Evolutionary conservation across 2,329 filamentous ascomycete species (phyloP).

Genomic region (Xylaria sp.): DNA sequence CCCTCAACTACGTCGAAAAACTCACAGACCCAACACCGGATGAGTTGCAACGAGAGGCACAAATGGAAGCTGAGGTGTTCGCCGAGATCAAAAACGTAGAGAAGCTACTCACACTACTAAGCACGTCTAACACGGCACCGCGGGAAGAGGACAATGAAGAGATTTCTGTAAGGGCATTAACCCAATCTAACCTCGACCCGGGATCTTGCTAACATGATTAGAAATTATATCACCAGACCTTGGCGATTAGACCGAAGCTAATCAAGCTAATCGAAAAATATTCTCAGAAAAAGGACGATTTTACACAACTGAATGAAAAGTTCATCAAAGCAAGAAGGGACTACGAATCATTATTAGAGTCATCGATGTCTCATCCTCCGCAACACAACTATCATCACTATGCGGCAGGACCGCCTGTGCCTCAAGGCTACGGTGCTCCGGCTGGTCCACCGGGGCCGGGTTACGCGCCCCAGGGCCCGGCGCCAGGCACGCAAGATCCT

Average conservation of each 20-base stretch:
- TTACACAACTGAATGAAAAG: slow-evolving; percentile 98
- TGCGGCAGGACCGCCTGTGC: slow-evolving; percentile 61
- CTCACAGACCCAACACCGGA: slow-evolving; percentile 92
- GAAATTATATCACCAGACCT: slow-evolving; percentile 89
- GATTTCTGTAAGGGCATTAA: slow-evolving; percentile 73
- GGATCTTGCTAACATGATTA: slow-evolving; percentile 52
- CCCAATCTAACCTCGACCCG: background rate
- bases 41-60: slow-evolving; percentile 92
- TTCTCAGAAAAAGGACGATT: slow-evolving; percentile 99
- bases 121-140: slow-evolving; percentile 81
- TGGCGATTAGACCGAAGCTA: slow-evolving; percentile 93
- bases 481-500: slow-evolving; percentile 65
- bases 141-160: slow-evolving; percentile 96
- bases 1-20: slow-evolving; percentile 98
- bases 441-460: slow-evolving; percentile 47
- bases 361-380: slow-evolving; percentile 94
- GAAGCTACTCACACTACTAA: slow-evolving; percentile 85
- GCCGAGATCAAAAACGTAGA: slow-evolving; percentile 72
- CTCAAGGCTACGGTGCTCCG: slow-evolving; percentile 58
- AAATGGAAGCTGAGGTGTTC: slow-evolving; percentile 84
- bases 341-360: slow-evolving; percentile 94
- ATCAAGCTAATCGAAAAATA: slow-evolving; percentile 99
- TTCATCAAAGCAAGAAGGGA: slow-evolving; percentile 98
- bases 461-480: slow-evolving; percentile 56
- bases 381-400: slow-evolving; percentile 80